Percentiles rank a stretch among this genome's conserved stretches.
Conservation (phyloP, 225 moss, liverwort and hornwort species). For the Sphagnum tenellum region DNA sequence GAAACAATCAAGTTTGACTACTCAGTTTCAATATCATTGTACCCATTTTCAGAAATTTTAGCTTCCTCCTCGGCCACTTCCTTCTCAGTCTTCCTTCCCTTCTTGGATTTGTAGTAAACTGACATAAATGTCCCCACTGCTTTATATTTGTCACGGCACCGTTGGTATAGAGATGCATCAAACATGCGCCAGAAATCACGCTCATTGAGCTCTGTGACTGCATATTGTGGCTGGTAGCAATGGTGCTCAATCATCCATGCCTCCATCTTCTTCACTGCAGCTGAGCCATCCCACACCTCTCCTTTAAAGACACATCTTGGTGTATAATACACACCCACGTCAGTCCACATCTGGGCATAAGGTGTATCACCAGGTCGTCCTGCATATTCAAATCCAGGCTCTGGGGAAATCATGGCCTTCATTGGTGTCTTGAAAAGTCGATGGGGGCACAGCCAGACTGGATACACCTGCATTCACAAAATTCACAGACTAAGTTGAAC, state of each 20-base stretch:
- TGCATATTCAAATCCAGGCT: conserved; percentile 65
- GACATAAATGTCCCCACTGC: conserved; percentile 98
- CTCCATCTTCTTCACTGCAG: conserved; percentile 73
- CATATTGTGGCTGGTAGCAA: conserved; percentile 76
- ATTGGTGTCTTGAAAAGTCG: conserved; percentile 85
- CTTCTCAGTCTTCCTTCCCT: conserved; percentile 90
- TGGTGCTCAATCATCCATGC: conserved; percentile 85
- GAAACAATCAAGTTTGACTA: background rate
- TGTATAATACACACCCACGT: conserved; percentile 90
- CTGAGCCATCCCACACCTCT: conserved; percentile 75
- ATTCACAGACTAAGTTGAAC: background rate
- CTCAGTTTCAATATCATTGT: conserved; percentile 53
- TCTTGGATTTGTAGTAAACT: conserved; percentile 97
- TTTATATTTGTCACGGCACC: conserved; percentile 89
- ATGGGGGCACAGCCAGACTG: conserved; percentile 92
- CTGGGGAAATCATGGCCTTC: conserved; percentile 74
- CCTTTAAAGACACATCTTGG: conserved; percentile 80
- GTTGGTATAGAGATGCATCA: conserved; percentile 69
- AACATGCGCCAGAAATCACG: conserved; percentile 98
- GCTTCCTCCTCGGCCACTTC: conserved; percentile 95
- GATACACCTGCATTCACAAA: conserved; percentile 59
- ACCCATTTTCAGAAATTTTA: conserved; percentile 62
- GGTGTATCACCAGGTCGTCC: conserved; percentile 67
- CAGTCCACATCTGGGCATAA: conserved; percentile 93
- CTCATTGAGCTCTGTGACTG: conserved; percentile 88